phyloP scores from a whole-genome alignment of 192 early-diverging fungal genomes.

The Backusella liffmaniae region DNA sequence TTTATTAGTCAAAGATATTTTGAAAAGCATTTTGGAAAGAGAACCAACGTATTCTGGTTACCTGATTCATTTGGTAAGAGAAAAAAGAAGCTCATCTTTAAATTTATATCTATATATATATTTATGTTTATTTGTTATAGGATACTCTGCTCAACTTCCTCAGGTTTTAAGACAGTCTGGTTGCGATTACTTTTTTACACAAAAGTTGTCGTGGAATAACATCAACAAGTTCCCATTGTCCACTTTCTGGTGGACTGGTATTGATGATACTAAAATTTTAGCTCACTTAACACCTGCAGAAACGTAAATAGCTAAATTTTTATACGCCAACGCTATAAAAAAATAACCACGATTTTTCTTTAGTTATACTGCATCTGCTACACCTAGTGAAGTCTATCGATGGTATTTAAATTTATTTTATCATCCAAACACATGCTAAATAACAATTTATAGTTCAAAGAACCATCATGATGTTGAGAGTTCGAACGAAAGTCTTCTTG shows the following conservation, averaged over 20 bases:
- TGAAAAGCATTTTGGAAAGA: constrained; percentile 73
- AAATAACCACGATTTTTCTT: not conserved
- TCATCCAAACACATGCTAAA: not conserved
- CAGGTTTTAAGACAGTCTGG: constrained; percentile 84
- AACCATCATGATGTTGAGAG: constrained; percentile 91
- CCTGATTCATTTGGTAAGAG: constrained; percentile 88
- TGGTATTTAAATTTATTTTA: constrained; percentile 10
- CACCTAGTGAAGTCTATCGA: constrained; percentile 32
- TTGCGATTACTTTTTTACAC: constrained; percentile 98
- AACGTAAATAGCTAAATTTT: constrained; percentile 24
- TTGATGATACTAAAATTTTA: constrained; percentile 79
- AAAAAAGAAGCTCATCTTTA: not conserved
- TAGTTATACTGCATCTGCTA: constrained; percentile 30
- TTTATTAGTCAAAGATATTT: constrained; percentile 73
- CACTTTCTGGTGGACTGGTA: constrained; percentile 92
- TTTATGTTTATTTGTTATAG: constrained; percentile 8
- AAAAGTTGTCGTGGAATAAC: constrained; percentile 99
- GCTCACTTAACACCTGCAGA: constrained; percentile 38
- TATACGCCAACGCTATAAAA: not conserved
- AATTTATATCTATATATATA: not conserved
- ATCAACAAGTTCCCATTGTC: constrained; percentile 99
- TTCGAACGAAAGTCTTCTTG: constrained; percentile 83
- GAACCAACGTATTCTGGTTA: constrained; percentile 87
- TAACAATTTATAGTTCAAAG: constrained; percentile 48
- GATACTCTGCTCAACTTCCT: constrained; percentile 87